Conservation (phyloP, 2,329 filamentous ascomycete species). For the Clonostachys chloroleuca region DNA sequence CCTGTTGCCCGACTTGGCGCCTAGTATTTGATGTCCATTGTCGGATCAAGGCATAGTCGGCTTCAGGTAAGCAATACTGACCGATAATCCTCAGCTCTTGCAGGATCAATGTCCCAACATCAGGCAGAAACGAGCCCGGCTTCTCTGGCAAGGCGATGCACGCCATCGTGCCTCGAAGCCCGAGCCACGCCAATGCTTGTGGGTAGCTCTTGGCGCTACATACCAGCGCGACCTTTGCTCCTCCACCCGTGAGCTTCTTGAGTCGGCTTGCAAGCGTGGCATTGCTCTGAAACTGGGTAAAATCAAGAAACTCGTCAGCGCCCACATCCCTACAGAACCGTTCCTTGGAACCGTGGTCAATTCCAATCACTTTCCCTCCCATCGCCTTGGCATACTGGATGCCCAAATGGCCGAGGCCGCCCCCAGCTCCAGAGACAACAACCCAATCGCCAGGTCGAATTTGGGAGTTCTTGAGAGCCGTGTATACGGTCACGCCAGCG, state of each 20-base stretch:
- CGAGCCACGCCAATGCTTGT: neutral
- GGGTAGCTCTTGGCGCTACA: neutral
- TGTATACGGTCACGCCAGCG: constrained; percentile 62
- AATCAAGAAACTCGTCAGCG: neutral
- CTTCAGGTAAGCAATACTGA: neutral
- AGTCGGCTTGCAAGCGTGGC: neutral
- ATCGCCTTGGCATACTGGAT: neutral
- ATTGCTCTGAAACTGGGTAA: neutral
- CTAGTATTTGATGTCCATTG: neutral
- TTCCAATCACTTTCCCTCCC: neutral
- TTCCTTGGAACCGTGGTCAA: neutral
- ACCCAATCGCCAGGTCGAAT: constrained; percentile 64
- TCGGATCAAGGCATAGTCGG: too few species aligned
- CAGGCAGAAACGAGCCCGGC: neutral
- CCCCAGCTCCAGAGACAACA: constrained; percentile 60
- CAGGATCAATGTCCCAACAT: neutral
- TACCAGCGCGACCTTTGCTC: neutral
- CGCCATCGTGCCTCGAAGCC: neutral
- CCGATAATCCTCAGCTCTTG: neutral
- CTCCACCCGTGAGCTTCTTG: neutral
- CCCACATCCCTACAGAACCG: neutral
- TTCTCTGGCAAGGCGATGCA: neutral
- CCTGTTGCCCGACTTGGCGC: neutral
- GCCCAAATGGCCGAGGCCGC: constrained; percentile 5
- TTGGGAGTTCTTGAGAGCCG: constrained; percentile 67